Percentiles rank a stretch among this genome's conserved stretches.
Conservation (phyloP, 345 rosid genomes). For the Populus euphratica region DNA sequence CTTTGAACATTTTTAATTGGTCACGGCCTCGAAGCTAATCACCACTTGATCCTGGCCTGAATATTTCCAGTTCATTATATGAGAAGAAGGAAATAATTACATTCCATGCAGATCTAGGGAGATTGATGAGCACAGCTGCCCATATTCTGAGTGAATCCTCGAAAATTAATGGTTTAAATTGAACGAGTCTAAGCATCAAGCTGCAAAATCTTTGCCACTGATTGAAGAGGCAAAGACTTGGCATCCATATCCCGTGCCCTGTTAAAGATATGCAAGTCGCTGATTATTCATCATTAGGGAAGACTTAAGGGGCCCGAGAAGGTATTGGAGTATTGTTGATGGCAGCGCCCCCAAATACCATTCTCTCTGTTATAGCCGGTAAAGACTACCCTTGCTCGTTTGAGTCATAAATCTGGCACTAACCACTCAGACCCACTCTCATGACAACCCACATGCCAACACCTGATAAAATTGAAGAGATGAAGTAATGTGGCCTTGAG, state of each 20-base stretch:
- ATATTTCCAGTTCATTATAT: not conserved
- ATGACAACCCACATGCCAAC: not conserved
- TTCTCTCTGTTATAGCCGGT: not conserved
- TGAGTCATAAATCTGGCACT: not conserved
- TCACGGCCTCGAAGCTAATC: not conserved
- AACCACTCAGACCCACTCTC: not conserved
- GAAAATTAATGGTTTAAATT: not conserved
- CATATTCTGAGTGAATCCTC: not conserved
- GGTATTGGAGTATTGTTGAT: not conserved
- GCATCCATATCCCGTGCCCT: not conserved
- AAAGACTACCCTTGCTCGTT: not conserved
- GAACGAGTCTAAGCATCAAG: not conserved
- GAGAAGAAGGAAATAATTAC: not conserved
- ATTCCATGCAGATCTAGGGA: not conserved
- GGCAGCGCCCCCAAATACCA: not conserved
- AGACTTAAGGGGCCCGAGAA: not conserved
- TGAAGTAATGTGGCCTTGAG: not conserved
- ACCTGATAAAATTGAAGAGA: not conserved
- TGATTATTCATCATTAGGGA: not conserved
- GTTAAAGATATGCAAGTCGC: not conserved
- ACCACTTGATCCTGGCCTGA: not conserved
- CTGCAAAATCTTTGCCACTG: not conserved
- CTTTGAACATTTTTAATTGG: not conserved
- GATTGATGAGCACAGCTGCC: not conserved
- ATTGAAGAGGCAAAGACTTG: not conserved